A percentile compares a stretch with the other conserved stretches of the same genome.
Conservation (phyloP, 352 stramenopile genomes). For the Peronospora farinosa region DNA sequence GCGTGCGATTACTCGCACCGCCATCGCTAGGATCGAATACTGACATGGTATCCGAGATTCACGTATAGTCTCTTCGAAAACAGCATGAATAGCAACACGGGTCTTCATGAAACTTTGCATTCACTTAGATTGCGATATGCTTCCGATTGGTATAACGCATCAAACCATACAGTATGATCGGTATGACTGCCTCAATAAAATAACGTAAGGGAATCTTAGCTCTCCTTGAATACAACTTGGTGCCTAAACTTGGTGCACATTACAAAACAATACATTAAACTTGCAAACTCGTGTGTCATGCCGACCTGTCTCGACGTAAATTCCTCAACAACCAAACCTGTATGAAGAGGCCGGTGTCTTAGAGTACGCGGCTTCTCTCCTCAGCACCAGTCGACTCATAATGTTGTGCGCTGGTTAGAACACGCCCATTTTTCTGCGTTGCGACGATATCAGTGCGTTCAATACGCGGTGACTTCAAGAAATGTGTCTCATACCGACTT, state of each 20-base stretch:
- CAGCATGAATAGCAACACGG: no score
- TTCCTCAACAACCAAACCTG: conserved; percentile 5
- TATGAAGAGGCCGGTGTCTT: conserved; percentile 16
- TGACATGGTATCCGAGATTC: neutral
- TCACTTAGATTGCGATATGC: conserved; percentile 9
- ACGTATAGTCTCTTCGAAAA: neutral
- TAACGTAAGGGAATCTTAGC: conserved; percentile 4
- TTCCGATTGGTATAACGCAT: conserved; percentile 6
- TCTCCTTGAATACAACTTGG: conserved; percentile 12
- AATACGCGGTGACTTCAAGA: neutral
- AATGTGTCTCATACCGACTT: conserved; percentile 14
- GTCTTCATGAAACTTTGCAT: no score
- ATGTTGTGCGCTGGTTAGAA: neutral
- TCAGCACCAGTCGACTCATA: conserved; percentile 1
- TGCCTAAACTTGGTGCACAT: conserved; percentile 20
- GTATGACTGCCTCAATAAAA: conserved; percentile 20
- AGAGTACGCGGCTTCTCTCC: neutral
- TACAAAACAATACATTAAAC: conserved; percentile 16
- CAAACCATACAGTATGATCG: conserved; percentile 1
- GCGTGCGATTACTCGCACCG: no score
- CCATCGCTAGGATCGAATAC: no score
- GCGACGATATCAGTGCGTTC: neutral
- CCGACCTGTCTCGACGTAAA: neutral
- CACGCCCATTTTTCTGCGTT: neutral
- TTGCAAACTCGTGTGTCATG: conserved; percentile 7